Evolutionary conservation across 2,329 filamentous ascomycete genomes (phyloP).

Genomic region (Exophiala viscosa): DNA sequence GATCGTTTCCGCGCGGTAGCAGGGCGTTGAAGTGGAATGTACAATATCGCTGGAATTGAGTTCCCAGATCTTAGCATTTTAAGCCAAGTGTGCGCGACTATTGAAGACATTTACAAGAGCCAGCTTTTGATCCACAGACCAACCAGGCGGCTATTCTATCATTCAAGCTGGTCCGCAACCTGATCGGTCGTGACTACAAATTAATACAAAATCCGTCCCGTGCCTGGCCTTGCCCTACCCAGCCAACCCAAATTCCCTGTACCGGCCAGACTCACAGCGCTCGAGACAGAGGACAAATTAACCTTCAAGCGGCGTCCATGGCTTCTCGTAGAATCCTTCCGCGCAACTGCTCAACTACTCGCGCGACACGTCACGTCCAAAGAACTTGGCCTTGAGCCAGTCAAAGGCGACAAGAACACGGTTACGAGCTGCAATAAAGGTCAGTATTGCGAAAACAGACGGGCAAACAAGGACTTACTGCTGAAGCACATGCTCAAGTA

Average conservation of each 20-base stretch:
- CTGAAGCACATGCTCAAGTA: conserved; percentile 99
- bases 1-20: too few species aligned
- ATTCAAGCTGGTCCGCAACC: too few species aligned
- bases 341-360: conserved; percentile 43
- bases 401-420: conserved; percentile 87
- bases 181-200: too few species aligned
- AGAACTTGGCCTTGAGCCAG: conserved; percentile 95
- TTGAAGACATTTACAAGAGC: too few species aligned
- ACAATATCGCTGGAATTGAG: too few species aligned
- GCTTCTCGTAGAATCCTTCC: neutral
- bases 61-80: too few species aligned
- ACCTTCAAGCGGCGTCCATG: neutral
- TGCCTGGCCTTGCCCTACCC: neutral
- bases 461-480: conserved; percentile 62
- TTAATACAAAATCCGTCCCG: neutral
- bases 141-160: too few species aligned
- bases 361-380: conserved; percentile 78
- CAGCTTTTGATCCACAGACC: too few species aligned
- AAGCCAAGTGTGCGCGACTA: too few species aligned
- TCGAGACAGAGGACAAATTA: neutral
- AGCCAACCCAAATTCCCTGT: neutral
- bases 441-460: conserved; percentile 20
- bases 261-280: conserved; percentile 1
- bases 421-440: conserved; percentile 68
- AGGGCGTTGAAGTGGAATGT: too few species aligned